These are phyloP conservation scores for Coriaria nepalensis DNA, from an alignment of 306 rosid genomes.

Conservation along the genomic window DNA sequence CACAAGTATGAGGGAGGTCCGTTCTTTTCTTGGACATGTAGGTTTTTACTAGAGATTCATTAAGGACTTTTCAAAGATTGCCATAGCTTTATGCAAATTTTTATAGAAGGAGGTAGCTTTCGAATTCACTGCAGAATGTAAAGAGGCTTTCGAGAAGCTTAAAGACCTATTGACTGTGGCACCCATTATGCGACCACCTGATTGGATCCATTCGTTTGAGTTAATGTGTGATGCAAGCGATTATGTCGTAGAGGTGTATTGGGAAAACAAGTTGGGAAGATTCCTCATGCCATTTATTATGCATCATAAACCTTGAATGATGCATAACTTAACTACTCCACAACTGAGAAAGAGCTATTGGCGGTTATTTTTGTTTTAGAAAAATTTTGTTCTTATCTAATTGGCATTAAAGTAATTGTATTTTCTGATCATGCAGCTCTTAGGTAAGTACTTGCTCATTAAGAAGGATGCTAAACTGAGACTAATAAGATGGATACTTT, in stretches of 20 bases:
- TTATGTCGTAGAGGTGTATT: background rate
- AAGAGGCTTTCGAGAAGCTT: background rate
- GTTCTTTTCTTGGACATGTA: background rate
- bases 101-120: background rate
- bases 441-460: background rate
- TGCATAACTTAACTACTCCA: background rate
- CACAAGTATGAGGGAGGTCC: background rate
- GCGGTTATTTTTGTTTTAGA: background rate
- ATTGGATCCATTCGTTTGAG: background rate
- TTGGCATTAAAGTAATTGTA: too few relatives aligned
- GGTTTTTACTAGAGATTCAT: background rate
- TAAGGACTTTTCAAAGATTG: slow-evolving; percentile 2
- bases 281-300: background rate
- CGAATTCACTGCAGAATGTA: background rate
- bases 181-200: background rate
- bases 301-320: background rate
- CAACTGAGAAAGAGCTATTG: background rate
- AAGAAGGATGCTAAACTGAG: background rate
- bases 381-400: background rate
- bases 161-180: background rate
- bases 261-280: background rate
- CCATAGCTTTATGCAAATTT: background rate
- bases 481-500: background rate
- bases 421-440: background rate
- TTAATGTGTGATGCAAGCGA: background rate